Percentiles rank a stretch among this genome's conserved stretches.
phyloP scores from a whole-genome alignment of 1,284 basidiomycete species.

The Leccinum variabile region DNA sequence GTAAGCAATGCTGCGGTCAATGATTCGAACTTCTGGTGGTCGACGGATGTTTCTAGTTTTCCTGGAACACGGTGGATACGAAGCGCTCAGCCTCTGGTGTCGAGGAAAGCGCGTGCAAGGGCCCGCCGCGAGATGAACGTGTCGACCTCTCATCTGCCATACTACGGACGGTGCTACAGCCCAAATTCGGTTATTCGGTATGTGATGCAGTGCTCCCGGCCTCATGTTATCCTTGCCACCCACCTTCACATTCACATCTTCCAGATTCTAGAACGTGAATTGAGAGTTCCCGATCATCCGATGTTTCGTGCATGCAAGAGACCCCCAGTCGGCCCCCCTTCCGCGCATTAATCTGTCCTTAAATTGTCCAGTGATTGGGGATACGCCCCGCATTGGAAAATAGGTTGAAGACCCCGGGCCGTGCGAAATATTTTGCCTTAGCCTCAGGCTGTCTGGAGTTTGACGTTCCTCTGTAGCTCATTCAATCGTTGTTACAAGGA shows the following conservation, averaged over 20 bases:
- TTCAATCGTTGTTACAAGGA: constrained; percentile 2
- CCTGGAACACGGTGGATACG: constrained; percentile 14
- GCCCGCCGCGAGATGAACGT: constrained; percentile 18
- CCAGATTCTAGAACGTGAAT: constrained; percentile 30
- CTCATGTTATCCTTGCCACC: constrained; percentile 32
- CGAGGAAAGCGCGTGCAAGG: constrained; percentile 6
- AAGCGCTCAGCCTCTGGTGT: not conserved
- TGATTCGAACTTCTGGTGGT: constrained; percentile 8
- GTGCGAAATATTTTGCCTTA: constrained; percentile 3
- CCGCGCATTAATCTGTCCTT: constrained; percentile 1
- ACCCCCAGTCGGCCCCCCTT: constrained; percentile 21
- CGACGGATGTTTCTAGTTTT: constrained; percentile 12
- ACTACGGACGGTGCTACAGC: constrained; percentile 12
- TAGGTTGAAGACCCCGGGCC: constrained; percentile 1
- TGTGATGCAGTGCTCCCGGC: constrained; percentile 26
- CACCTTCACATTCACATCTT: constrained; percentile 21
- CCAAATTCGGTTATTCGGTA: constrained; percentile 24
- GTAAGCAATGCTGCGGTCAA: constrained; percentile 13
- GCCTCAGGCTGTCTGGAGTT: not conserved
- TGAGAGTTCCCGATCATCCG: constrained; percentile 26
- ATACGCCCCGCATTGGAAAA: not conserved
- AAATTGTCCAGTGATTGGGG: constrained; percentile 3
- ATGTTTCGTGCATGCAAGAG: constrained; percentile 19
- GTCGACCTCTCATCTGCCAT: constrained; percentile 20
- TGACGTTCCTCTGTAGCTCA: constrained; percentile 1